Evolutionary conservation across 1,284 basidiomycete species (phyloP).

Genomic region (Mycosarcoma maydis): DNA sequence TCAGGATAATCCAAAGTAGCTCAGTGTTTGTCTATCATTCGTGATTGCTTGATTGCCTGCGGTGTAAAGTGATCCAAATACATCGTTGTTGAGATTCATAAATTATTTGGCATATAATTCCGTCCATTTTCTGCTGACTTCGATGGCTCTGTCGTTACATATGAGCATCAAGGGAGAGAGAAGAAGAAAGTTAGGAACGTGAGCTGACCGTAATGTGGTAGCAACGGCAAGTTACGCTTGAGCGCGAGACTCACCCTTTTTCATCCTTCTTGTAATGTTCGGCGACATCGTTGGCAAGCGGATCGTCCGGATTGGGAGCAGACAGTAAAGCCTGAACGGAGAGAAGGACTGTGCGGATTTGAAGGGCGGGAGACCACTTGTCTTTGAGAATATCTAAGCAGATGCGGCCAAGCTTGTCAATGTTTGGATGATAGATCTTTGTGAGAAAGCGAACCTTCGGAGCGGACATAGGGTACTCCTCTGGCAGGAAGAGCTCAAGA

Average conservation of each 20-base stretch:
- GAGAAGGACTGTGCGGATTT: slow-evolving; percentile 95
- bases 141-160: slow-evolving; percentile 54
- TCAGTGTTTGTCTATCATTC: too few species aligned
- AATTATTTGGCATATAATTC: slow-evolving; percentile 52
- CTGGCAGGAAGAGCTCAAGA: slow-evolving; percentile 94
- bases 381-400: slow-evolving; percentile 99
- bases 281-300: slow-evolving; percentile 89
- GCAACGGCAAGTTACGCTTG: too few species aligned
- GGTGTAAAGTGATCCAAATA: not conserved
- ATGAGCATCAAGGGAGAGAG: not conserved
- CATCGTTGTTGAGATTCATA: not conserved
- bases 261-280: slow-evolving; percentile 99
- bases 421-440: slow-evolving; percentile 99
- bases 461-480: slow-evolving; percentile 99
- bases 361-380: slow-evolving; percentile 98
- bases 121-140: slow-evolving; percentile 63
- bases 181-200: slow-evolving; percentile 5
- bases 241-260: slow-evolving; percentile 76
- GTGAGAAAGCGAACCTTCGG: slow-evolving; percentile 98
- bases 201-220: too few species aligned
- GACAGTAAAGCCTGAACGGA: slow-evolving; percentile 95
- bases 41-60: slow-evolving; percentile 3
- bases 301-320: slow-evolving; percentile 97
- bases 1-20: too few species aligned
- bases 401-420: slow-evolving; percentile 97